Evolutionary conservation across 164 flowering plant species (phyloP).

Genomic region (Vitis cinerea): DNA sequence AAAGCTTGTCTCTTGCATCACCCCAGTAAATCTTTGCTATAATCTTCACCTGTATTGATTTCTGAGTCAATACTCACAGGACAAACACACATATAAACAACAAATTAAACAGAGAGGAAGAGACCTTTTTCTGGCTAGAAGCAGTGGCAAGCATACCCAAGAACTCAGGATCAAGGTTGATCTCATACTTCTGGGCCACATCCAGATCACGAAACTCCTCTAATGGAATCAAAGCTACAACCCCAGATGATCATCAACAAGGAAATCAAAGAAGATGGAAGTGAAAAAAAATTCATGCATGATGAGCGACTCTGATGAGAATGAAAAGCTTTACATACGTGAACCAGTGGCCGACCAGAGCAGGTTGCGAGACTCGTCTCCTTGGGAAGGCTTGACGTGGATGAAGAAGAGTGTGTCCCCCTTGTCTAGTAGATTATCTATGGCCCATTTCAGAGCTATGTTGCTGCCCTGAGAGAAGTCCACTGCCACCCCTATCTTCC

Average conservation of each 20-base stretch:
- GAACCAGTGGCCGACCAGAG: conserved; percentile 70
- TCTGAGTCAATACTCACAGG: neutral
- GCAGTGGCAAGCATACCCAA: conserved; percentile 62
- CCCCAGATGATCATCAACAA: neutral
- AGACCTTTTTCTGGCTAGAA: conserved; percentile 60
- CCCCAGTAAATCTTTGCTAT: conserved; percentile 74
- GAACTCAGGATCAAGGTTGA: conserved; percentile 56
- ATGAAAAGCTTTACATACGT: conserved; percentile 39
- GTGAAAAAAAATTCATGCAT: neutral
- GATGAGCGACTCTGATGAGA: neutral
- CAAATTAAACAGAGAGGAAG: neutral
- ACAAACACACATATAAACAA: neutral
- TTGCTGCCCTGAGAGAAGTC: conserved; percentile 76
- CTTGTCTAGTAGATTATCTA: conserved; percentile 47
- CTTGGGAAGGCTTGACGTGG: conserved; percentile 36
- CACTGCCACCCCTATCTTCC: conserved; percentile 63
- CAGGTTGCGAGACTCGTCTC: conserved; percentile 37
- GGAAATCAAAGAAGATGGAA: neutral
- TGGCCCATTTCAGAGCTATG: conserved; percentile 58
- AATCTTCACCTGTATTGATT: conserved; percentile 39
- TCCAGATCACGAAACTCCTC: conserved; percentile 63
- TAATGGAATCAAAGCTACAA: conserved; percentile 74
- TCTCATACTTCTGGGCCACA: conserved; percentile 49
- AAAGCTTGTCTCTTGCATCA: conserved; percentile 75
- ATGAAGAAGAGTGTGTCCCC: conserved; percentile 55